These are phyloP conservation scores for Penicillium roqueforti DNA, from an alignment of 495 filamentous ascomycete species.

Conservation along the genomic window DNA sequence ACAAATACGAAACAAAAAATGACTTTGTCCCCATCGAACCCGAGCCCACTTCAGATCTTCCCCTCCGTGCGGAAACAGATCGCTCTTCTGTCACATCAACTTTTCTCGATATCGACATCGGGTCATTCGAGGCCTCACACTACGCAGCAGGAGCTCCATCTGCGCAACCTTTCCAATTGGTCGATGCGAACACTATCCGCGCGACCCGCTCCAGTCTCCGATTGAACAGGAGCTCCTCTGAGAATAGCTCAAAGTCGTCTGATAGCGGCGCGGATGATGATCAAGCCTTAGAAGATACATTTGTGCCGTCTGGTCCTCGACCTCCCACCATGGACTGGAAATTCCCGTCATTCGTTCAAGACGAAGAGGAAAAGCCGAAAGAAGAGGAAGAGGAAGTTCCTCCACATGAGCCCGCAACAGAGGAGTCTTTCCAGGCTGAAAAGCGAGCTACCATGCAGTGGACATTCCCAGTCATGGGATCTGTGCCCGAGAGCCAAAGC, in stretches of 20 bases:
- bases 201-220: slow-evolving; percentile 45
- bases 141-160: slow-evolving; percentile 44
- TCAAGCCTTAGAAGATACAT: slow-evolving; percentile 27
- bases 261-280: slow-evolving; percentile 26
- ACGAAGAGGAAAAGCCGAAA: slow-evolving; percentile 23
- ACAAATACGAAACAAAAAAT: slow-evolving; percentile 47
- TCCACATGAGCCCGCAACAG: slow-evolving; percentile 12
- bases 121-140: slow-evolving; percentile 45
- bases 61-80: slow-evolving; percentile 47
- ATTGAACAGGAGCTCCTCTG: slow-evolving; percentile 35
- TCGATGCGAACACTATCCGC: slow-evolving; percentile 48
- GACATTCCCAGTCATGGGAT: slow-evolving; percentile 46
- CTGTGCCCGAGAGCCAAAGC: slow-evolving; percentile 14
- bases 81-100: slow-evolving; percentile 47
- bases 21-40: slow-evolving; percentile 43
- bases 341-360: slow-evolving; percentile 36
- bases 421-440: slow-evolving; percentile 23
- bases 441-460: slow-evolving; percentile 42
- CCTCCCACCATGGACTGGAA: slow-evolving; percentile 51
- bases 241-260: slow-evolving; percentile 32
- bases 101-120: slow-evolving; percentile 47
- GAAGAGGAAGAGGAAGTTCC: slow-evolving; percentile 15
- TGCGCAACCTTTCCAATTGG: slow-evolving; percentile 45
- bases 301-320: slow-evolving; percentile 36
- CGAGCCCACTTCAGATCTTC: slow-evolving; percentile 41